Evolutionary conservation across 352 stramenopile species (phyloP), one percentile per base, ranked within the genome.

Genomic region (Pythium aquatile): DNA sequence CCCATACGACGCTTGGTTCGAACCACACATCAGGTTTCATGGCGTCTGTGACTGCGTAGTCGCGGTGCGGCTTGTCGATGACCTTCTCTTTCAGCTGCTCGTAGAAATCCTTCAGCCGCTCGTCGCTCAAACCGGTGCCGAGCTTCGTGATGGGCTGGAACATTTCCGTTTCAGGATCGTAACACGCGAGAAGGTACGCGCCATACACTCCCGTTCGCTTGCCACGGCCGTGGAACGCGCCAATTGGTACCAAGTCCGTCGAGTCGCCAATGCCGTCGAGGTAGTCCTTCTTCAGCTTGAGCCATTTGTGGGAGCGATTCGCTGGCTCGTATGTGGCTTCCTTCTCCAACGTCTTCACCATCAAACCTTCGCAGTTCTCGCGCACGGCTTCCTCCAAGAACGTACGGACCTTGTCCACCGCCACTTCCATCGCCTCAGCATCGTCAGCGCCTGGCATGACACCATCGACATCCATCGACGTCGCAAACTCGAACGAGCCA

Each of bases 201-300:
- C 98, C 98, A 59, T 98, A 99, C 8, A 97, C 88, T 28, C 97
- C 97, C 6, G 95, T 98, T 40, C 96, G 85, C 70, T 99, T 99
- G 47, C 97, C 90, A 7, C 84, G 78, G 5, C 98, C 98, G 60
- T 98, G 85, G 78, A 98, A 99, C 10, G 96, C 98, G n/a, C 97
- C 98, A 49, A 99, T 94, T 2, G 97, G 97, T 30, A 99, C 98
- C 24, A 99, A 78, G 74, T 99, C 98, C 2, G 98, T 90, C 10
- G 96, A 99, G 74, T 99, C 98, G 8, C 96, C 97, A 46, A 99
- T 93, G 24, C 96, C 97, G 28, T 99, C 96, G 1, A 99, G 74
- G 64, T 99, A 99, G 77, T 99, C 98, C 73, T 99, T 99, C 78
- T 99, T 99, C 7, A 99, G 86, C 73, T 99, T 99, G 47, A 99